A percentile compares a stretch with the other conserved stretches of the same genome.
phyloP scores from a whole-genome alignment of 1,139 yeast species.

The Pichia norvegensis region DNA sequence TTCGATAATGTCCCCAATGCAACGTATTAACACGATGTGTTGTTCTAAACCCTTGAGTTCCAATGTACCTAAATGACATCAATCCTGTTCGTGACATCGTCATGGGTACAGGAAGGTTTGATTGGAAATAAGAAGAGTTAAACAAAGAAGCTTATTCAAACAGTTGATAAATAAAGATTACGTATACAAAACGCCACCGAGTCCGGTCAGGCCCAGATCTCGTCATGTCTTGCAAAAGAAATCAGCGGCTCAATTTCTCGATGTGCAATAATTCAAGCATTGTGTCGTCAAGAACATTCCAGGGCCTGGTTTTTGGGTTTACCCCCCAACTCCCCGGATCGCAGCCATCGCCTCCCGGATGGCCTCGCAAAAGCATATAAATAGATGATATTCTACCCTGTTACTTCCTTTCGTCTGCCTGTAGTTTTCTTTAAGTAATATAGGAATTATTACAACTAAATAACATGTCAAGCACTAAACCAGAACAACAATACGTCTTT shows the following conservation, averaged over 20 bases:
- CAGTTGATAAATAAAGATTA: background rate
- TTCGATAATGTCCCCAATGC: conserved; percentile 1
- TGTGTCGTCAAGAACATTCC: background rate
- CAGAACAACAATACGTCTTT: conserved; percentile 37
- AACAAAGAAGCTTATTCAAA: no score
- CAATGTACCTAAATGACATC: conserved; percentile 4
- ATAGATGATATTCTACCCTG: no score
- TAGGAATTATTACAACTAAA: no score
- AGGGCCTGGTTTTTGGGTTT: background rate
- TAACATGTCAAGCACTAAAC: conserved; percentile 12
- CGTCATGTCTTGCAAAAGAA: no score
- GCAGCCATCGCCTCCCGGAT: no score
- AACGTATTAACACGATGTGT: conserved; percentile 9
- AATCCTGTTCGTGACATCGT: background rate
- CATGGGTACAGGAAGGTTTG: background rate
- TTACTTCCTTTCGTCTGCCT: no score
- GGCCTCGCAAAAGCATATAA: no score
- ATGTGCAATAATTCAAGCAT: no score
- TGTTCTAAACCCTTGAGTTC: conserved; percentile 2
- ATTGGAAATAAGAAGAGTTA: background rate
- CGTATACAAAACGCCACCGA: background rate
- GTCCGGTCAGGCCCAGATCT: background rate
- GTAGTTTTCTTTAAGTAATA: no score
- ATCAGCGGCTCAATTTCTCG: no score
- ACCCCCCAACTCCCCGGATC: background rate